phyloP scores from a whole-genome alignment of 306 rosid species.

The Dryas alaskensis region DNA sequence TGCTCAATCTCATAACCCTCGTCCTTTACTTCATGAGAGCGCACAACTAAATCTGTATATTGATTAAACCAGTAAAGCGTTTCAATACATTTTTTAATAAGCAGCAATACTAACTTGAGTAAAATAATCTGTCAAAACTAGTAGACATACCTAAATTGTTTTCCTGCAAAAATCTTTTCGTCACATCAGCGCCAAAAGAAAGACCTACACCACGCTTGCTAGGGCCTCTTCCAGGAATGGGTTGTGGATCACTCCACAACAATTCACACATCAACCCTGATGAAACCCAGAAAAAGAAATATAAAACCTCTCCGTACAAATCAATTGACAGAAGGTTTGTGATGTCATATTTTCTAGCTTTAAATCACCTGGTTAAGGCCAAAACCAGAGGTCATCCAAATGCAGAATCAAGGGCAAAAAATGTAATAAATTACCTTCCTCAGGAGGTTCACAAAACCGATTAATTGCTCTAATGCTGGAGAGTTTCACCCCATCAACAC shows the following conservation, averaged over 20 bases:
- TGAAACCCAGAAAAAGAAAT: conserved; percentile 18
- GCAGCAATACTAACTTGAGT: not conserved
- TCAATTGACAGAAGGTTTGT: conserved; percentile 2
- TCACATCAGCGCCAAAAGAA: conserved; percentile 87
- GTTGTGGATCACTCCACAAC: conserved; percentile 99
- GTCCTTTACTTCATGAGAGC: conserved; percentile 99
- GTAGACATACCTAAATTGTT: conserved; percentile 68
- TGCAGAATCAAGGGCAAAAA: not conserved
- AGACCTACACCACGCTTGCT: conserved; percentile 99
- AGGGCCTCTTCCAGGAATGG: conserved; percentile 91
- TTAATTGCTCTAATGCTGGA: conserved; percentile 75
- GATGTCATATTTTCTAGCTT: conserved; percentile 7
- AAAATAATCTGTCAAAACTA: conserved; percentile 4
- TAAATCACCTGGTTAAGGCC: conserved; percentile 7
- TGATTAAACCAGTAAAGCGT: conserved; percentile 23
- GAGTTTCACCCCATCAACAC: conserved; percentile 94
- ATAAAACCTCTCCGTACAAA: conserved; percentile 11
- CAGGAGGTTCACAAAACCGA: conserved; percentile 99
- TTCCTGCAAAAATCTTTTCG: conserved; percentile 81
- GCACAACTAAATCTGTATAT: conserved; percentile 81
- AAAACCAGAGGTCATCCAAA: conserved; percentile 18
- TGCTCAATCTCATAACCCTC: conserved; percentile 98
- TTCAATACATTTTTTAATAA: not conserved
- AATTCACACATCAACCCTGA: conserved; percentile 97
- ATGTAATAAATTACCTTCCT: conserved; percentile 60